Base-by-base conservation (phyloP, 2,329 filamentous ascomycete species). In the Anisogramma anomala region DNA sequence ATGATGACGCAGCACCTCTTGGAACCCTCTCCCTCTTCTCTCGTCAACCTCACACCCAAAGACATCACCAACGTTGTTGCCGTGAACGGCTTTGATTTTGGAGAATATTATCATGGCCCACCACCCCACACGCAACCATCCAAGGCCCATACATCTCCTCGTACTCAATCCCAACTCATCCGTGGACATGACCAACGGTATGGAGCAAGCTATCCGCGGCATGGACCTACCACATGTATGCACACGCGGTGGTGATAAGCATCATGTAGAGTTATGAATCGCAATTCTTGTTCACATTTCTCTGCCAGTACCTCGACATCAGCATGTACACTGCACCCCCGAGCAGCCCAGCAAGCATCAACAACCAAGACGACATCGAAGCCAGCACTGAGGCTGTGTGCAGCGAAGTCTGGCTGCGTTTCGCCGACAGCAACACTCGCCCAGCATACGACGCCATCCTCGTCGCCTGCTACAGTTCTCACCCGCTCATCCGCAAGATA, bases 381-480 rank as follows among this genome's bases (percentile, higher is more conserved):
- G 58, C 65, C 37, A 88, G 82, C 50, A 72, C 77, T 1, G 55
- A 70, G 2, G 71, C 75, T 42, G 83, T 84, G 37, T 63, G 80
- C n/a, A n/a, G n/a, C n/a, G n/a, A n/a, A n/a, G n/a, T n/a, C n/a
- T n/a, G 13, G 62, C 67, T 1, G 66, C 76, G 45, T 56, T 84
- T 5, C 63, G 11, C 41, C 60, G n/a, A 13, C 26, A 57, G 26
- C 19, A 58, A 47, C 47, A 45, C 61, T 1, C 56, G 72, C 0
- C 45, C 58, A 2, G 52, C 61, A 20, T 77, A 84, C 58, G 79
- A 91, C 54, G 86, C 72, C n/a, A 79, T 93, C 47, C 70, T 95
- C 1, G 72, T 95, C 2, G 87, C 87, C 15, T 95, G 89, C 63
- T 96, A 85, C 64, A 91, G 84, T 45, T 77, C 82, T 1, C 87